Conservation (phyloP, 371 early-diverging fungal species). For the Apophysomyces ossiformis region DNA sequence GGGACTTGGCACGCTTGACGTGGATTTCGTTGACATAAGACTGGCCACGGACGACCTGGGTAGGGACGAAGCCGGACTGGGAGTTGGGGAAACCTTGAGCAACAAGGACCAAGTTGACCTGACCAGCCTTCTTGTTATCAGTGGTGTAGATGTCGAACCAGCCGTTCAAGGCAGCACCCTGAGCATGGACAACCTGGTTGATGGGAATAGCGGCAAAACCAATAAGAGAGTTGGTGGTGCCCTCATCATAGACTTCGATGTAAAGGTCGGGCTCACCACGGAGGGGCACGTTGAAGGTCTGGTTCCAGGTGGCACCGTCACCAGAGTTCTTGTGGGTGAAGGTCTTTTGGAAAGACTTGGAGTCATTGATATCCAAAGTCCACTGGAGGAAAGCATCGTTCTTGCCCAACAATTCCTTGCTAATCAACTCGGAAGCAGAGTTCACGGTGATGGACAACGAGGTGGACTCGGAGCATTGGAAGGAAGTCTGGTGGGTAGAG, state of each 20-base stretch:
- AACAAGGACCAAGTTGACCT: constrained; percentile 51
- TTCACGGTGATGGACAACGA: constrained; percentile 45
- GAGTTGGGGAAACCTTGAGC: constrained; percentile 56
- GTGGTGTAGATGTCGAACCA: constrained; percentile 51
- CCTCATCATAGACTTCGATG: constrained; percentile 63
- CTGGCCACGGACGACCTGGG: constrained; percentile 48
- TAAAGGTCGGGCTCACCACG: constrained; percentile 56
- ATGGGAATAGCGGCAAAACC: constrained; percentile 68
- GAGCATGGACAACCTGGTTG: constrained; percentile 56
- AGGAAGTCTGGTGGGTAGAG: constrained; percentile 5
- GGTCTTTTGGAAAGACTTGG: constrained; percentile 57
- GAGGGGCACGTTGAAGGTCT: constrained; percentile 52
- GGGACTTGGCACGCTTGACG: constrained; percentile 51
- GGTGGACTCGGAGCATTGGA: constrained; percentile 18
- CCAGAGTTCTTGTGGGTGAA: constrained; percentile 61
- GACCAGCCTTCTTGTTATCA: constrained; percentile 55
- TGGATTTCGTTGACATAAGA: constrained; percentile 57
- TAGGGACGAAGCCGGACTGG: constrained; percentile 20
- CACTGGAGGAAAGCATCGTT: constrained; percentile 65
- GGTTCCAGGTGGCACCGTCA: constrained; percentile 61
- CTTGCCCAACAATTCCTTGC: constrained; percentile 57
- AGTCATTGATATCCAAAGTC: constrained; percentile 46
- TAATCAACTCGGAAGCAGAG: constrained; percentile 45
- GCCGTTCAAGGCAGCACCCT: constrained; percentile 53
- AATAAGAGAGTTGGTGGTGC: constrained; percentile 53